Evolutionary conservation across 2,329 filamentous ascomycete species (phyloP).

Genomic region (Sporothrix globosa): DNA sequence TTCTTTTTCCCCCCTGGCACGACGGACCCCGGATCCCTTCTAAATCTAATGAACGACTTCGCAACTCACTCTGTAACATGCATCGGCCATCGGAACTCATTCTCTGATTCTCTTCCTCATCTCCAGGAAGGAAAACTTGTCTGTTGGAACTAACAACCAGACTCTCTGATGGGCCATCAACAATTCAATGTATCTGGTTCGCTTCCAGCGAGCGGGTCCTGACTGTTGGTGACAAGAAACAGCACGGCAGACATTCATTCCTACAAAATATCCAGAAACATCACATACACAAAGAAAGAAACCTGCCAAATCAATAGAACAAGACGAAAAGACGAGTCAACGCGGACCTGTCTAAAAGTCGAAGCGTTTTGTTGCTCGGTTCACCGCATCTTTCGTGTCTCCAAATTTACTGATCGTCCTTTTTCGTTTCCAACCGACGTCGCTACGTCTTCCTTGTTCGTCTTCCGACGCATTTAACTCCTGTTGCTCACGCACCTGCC

Average conservation of each 20-base stretch:
- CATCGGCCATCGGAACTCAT: constrained; percentile 4
- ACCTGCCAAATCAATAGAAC: neutral
- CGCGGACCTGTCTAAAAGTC: neutral
- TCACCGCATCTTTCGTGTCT: constrained; percentile 5
- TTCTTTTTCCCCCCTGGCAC: neutral
- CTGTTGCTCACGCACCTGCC: neutral
- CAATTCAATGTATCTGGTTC: no score
- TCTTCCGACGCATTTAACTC: neutral
- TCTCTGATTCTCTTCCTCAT: neutral
- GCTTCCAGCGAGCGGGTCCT: neutral
- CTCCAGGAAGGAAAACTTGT: neutral
- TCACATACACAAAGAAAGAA: constrained; percentile 6
- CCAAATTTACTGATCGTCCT: neutral
- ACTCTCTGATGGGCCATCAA: no score
- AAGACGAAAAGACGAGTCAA: neutral
- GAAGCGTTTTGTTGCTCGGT: neutral
- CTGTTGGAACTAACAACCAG: constrained; percentile 7
- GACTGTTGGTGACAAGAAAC: neutral
- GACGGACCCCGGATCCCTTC: neutral
- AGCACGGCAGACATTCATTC: neutral
- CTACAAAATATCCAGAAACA: neutral
- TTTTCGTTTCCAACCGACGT: neutral
- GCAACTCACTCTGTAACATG: neutral
- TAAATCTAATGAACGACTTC: no score
- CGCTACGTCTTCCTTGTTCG: neutral